Evolutionary conservation across 345 rosid species (phyloP).

Genomic region (Cochlearia excelsa): DNA sequence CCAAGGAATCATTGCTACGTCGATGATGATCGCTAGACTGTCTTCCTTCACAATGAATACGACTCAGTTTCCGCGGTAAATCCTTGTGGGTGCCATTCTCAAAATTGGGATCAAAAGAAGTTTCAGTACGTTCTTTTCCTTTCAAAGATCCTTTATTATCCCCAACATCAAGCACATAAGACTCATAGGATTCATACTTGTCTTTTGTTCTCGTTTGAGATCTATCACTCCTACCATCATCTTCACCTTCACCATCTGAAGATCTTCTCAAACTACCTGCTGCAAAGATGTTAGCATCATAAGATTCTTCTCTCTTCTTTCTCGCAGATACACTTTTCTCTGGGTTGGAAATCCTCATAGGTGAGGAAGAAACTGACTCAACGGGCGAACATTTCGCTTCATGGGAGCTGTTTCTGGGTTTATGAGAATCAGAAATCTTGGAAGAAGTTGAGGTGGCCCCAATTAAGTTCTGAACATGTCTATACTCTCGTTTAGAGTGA

Average conservation of each 20-base stretch:
- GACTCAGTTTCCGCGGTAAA: slow-evolving; percentile 43
- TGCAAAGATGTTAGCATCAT: slow-evolving; percentile 41
- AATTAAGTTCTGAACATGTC: slow-evolving; percentile 46
- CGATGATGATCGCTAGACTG: slow-evolving; percentile 42
- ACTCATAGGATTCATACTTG: slow-evolving; percentile 48
- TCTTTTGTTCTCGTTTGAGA: slow-evolving; percentile 49
- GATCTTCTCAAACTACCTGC: slow-evolving; percentile 47
- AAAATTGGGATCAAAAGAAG: slow-evolving; percentile 45
- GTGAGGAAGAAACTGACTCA: slow-evolving; percentile 83
- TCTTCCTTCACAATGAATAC: slow-evolving; percentile 41
- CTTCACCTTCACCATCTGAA: slow-evolving; percentile 64
- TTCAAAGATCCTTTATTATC: slow-evolving; percentile 47
- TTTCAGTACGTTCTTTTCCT: slow-evolving; percentile 43
- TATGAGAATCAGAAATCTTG: slow-evolving; percentile 81
- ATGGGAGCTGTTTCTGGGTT: slow-evolving; percentile 53
- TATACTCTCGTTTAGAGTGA: slow-evolving; percentile 51
- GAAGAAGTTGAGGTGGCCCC: slow-evolving; percentile 93
- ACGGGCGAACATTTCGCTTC: slow-evolving; percentile 83
- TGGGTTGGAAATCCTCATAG: slow-evolving; percentile 52
- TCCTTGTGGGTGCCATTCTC: slow-evolving; percentile 44
- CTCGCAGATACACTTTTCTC: slow-evolving; percentile 44
- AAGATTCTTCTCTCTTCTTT: slow-evolving; percentile 46
- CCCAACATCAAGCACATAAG: slow-evolving; percentile 45
- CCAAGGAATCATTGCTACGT: slow-evolving; percentile 43
- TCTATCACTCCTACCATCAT: slow-evolving; percentile 60